These are phyloP conservation scores for Globisporangium rhizosaccharum DNA, from an alignment of 352 stramenopile species.

Conservation along the genomic window DNA sequence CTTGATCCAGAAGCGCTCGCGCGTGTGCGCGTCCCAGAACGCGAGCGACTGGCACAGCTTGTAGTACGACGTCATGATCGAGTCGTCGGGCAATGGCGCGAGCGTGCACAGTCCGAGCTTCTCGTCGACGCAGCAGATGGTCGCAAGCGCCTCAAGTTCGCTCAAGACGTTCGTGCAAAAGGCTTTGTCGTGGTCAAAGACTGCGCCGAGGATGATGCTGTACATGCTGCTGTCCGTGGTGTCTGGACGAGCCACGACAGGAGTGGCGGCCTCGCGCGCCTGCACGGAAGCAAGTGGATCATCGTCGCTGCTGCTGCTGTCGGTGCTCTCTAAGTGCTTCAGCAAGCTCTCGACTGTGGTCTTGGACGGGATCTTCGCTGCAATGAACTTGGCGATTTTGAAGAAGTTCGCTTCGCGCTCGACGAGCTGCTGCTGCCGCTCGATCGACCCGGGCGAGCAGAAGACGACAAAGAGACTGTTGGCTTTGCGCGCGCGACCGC, in stretches of 20 bases:
- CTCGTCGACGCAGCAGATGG: slow-evolving; percentile 29
- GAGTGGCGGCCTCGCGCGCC: not conserved
- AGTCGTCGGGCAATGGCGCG: slow-evolving; percentile 17
- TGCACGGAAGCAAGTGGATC: too few relatives aligned
- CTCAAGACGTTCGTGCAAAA: slow-evolving; percentile 16
- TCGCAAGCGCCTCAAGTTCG: slow-evolving; percentile 24
- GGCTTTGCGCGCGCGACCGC: slow-evolving; percentile 48
- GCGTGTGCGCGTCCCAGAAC: slow-evolving; percentile 23
- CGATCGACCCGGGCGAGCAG: slow-evolving; percentile 33
- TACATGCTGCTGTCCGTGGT: slow-evolving; percentile 25
- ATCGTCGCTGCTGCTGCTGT: not conserved
- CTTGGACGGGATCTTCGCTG: slow-evolving; percentile 45
- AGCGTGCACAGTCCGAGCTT: slow-evolving; percentile 45
- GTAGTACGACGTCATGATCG: slow-evolving; percentile 35
- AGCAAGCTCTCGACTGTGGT: slow-evolving; percentile 31
- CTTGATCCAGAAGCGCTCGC: slow-evolving; percentile 37
- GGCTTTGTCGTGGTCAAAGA: slow-evolving; percentile 15
- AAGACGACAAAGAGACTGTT: slow-evolving; percentile 70
- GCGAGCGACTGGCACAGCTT: slow-evolving; percentile 24
- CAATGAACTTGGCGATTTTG: slow-evolving; percentile 26
- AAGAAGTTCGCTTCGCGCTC: slow-evolving; percentile 51
- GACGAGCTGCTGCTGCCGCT: slow-evolving; percentile 41
- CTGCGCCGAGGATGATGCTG: slow-evolving; percentile 33
- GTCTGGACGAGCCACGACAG: not conserved
- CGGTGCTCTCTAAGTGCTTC: slow-evolving; percentile 7